Evolutionary conservation across 495 filamentous ascomycete species (phyloP).

Genomic region (Penicillium macrosclerotiorum): DNA sequence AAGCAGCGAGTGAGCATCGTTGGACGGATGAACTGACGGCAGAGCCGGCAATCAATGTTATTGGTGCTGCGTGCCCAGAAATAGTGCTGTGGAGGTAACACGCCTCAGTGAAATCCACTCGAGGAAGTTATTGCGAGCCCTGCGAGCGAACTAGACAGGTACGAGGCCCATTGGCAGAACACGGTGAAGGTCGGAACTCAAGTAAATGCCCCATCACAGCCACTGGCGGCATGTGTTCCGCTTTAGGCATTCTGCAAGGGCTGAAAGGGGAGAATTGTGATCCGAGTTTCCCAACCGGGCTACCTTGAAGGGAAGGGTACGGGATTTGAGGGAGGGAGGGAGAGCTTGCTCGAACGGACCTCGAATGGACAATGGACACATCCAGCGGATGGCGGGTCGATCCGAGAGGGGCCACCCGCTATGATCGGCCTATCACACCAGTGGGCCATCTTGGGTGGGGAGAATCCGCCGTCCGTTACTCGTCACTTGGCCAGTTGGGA

Average conservation of each 20-base stretch:
- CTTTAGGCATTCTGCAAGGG: slow-evolving; percentile 14
- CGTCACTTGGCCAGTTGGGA: too few relatives aligned
- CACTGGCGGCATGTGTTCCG: slow-evolving; percentile 1
- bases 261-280: background rate
- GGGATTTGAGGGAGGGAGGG: too few relatives aligned
- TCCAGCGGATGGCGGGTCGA: slow-evolving; percentile 13
- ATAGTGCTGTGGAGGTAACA: background rate
- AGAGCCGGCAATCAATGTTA: background rate
- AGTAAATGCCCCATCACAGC: background rate
- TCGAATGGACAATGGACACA: background rate
- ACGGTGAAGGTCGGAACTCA: too few relatives aligned
- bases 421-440: slow-evolving; percentile 7
- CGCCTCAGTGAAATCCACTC: background rate
- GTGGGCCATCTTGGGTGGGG: background rate
- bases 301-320: too few relatives aligned
- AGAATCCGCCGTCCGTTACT: background rate
- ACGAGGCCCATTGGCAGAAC: too few relatives aligned
- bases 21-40: slow-evolving; percentile 1
- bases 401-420: slow-evolving; percentile 6
- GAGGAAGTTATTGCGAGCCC: background rate
- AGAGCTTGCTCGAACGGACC: too few relatives aligned
- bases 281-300: too few relatives aligned
- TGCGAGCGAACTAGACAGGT: too few relatives aligned
- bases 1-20: background rate
- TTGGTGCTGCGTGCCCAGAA: background rate